phyloP scores from a whole-genome alignment of 1,139 yeast genomes.

The Hemisphaericaspora xylanilytica region DNA sequence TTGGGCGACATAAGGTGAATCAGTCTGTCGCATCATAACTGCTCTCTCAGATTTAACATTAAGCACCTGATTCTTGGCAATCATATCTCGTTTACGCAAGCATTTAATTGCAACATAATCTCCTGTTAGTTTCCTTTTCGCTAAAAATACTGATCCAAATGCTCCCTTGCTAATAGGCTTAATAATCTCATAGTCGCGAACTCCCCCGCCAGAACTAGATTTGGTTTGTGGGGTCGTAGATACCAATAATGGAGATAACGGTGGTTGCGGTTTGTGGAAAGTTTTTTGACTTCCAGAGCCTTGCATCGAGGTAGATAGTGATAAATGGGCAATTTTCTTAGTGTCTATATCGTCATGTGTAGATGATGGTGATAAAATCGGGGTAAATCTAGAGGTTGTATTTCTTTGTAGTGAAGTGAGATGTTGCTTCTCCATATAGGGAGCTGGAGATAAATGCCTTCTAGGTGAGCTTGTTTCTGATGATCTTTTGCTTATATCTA shows the following conservation, averaged over 20 bases:
- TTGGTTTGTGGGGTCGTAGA: constrained; percentile 55
- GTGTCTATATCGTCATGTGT: constrained; percentile 9
- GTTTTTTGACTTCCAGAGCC: constrained; percentile 13
- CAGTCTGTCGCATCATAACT: constrained; percentile 95
- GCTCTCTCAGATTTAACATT: constrained; percentile 95
- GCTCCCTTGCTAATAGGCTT: constrained; percentile 98
- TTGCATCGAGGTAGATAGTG: constrained; percentile 11
- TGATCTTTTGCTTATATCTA: constrained; percentile 23
- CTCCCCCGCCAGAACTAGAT: constrained; percentile 67
- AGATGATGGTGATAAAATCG: constrained; percentile 13
- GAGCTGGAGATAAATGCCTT: constrained; percentile 55
- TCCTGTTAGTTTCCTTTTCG: constrained; percentile 80
- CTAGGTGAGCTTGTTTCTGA: constrained; percentile 43
- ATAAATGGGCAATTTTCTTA: constrained; percentile 15
- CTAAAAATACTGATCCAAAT: constrained; percentile 90
- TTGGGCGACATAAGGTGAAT: constrained; percentile 91
- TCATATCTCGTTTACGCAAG: constrained; percentile 92
- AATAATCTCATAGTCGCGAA: constrained; percentile 83
- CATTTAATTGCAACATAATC: constrained; percentile 96
- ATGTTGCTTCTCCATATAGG: constrained; percentile 45
- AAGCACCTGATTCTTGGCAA: constrained; percentile 92
- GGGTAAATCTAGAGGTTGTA: constrained; percentile 13
- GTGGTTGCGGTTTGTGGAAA: constrained; percentile 45
- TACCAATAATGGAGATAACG: constrained; percentile 77
- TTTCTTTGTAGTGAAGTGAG: constrained; percentile 58